These are phyloP conservation scores for Atalantia buxifolia DNA, from an alignment of 345 rosid species.

Conservation along the genomic window DNA sequence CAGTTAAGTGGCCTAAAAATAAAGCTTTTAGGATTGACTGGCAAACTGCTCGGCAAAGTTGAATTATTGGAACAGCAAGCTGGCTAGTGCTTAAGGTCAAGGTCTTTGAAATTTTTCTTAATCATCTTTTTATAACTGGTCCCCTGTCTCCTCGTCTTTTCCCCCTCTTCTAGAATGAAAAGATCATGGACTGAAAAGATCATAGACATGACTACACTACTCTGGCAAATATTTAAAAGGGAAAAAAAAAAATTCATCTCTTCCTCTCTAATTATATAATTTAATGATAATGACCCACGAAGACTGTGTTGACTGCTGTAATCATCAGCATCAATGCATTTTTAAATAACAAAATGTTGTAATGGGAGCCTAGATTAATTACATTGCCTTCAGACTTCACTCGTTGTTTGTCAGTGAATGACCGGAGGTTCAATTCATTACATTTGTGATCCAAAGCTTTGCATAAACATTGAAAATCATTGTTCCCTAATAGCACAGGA, in stretches of 20 bases:
- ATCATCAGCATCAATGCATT: neutral
- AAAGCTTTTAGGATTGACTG: neutral
- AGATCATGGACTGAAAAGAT: neutral
- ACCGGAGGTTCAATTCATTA: too few relatives aligned
- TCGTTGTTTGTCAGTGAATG: too few relatives aligned
- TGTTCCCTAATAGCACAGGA: neutral
- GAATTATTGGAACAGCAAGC: constrained; percentile 5
- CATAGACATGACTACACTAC: neutral
- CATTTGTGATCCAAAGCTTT: too few relatives aligned
- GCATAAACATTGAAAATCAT: too few relatives aligned
- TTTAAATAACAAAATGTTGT: neutral
- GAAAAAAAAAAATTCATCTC: neutral
- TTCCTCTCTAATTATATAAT: neutral
- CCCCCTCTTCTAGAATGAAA: constrained; percentile 4
- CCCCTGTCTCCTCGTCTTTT: neutral
- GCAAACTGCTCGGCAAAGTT: neutral
- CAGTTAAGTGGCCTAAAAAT: too few relatives aligned
- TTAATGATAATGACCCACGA: neutral
- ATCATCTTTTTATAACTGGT: constrained; percentile 8
- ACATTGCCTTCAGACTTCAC: too few relatives aligned
- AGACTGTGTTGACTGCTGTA: neutral
- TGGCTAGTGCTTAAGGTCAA: constrained; percentile 3
- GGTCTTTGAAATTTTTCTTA: constrained; percentile 3
- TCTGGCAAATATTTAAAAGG: too few relatives aligned
- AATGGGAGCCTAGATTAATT: neutral